Conservation (phyloP, 208 protist species). For the Leishmania braziliensis region DNA sequence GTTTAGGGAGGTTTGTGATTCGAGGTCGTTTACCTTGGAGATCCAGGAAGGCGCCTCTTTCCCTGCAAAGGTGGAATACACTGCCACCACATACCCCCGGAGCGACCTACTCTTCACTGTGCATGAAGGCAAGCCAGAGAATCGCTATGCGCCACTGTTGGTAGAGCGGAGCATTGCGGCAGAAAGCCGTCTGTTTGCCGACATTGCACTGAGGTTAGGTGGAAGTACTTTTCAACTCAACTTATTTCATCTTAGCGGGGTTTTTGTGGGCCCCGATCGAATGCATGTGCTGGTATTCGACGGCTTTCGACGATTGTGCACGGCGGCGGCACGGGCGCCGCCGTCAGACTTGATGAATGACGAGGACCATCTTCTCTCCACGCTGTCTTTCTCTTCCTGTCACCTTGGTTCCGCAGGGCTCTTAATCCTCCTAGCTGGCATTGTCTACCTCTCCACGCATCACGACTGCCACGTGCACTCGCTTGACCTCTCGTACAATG, state of each 20-base stretch:
- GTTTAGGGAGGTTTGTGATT: neutral
- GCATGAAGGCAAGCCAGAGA: conserved; percentile 20
- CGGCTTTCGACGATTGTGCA: conserved; percentile 43
- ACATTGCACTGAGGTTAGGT: conserved; percentile 54
- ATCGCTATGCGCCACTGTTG: conserved; percentile 51
- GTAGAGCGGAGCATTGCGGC: conserved; percentile 16
- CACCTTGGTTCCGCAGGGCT: conserved; percentile 57
- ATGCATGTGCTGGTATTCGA: conserved; percentile 66
- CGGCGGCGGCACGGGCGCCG: neutral
- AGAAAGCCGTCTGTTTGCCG: conserved; percentile 65
- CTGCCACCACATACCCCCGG: no score
- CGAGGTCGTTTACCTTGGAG: neutral
- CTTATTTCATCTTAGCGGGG: conserved; percentile 69
- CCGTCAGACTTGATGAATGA: neutral
- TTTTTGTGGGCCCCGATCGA: conserved; percentile 60
- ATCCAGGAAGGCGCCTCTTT: no score
- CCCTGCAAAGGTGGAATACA: neutral
- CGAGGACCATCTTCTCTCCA: conserved; percentile 30
- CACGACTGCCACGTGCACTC: conserved; percentile 13
- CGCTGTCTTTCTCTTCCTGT: conserved; percentile 74
- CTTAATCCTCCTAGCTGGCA: conserved; percentile 53
- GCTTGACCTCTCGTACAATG: conserved; percentile 83
- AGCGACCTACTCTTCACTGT: conserved; percentile 6
- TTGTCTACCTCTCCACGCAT: conserved; percentile 28
- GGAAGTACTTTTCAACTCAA: conserved; percentile 36